phyloP scores from a whole-genome alignment of 345 rosid species.

The Geranium rotundifolium region DNA sequence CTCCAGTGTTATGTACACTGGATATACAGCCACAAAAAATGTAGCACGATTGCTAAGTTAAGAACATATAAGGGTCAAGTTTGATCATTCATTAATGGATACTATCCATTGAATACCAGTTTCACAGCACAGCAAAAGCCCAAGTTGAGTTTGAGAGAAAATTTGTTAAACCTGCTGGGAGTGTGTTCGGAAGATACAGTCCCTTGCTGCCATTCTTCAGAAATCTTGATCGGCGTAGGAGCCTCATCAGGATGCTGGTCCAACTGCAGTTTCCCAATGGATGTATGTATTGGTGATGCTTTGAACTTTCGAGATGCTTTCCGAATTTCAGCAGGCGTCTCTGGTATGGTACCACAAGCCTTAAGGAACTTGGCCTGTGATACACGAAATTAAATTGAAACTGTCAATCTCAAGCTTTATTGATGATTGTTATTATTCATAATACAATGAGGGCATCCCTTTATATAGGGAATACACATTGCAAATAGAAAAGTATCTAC shows the following conservation, averaged over 20 bases:
- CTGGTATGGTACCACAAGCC: conserved; percentile 48
- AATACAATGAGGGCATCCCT: no score
- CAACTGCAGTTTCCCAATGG: conserved; percentile 22
- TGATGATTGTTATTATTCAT: no score
- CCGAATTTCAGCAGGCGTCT: conserved; percentile 58
- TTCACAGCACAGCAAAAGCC: no score
- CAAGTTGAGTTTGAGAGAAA: no score
- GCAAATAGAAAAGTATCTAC: no score
- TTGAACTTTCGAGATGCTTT: conserved; percentile 32
- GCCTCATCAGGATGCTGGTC: conserved; percentile 25
- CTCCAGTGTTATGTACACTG: conserved; percentile 19
- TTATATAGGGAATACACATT: no score
- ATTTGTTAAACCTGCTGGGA: conserved; percentile 44
- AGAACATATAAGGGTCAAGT: not conserved
- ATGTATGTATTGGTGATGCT: conserved; percentile 32
- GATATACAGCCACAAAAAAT: conserved; percentile 39
- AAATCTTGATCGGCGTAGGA: conserved; percentile 27
- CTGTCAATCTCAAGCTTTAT: no score
- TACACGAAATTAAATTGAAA: not conserved
- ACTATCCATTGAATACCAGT: not conserved
- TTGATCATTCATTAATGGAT: not conserved
- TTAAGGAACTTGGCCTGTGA: conserved; percentile 63
- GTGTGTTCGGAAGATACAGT: conserved; percentile 42
- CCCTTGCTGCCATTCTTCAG: conserved; percentile 27
- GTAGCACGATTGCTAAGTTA: not conserved